Conservation (phyloP, 305 asterid species). For the Galium porrigens region DNA sequence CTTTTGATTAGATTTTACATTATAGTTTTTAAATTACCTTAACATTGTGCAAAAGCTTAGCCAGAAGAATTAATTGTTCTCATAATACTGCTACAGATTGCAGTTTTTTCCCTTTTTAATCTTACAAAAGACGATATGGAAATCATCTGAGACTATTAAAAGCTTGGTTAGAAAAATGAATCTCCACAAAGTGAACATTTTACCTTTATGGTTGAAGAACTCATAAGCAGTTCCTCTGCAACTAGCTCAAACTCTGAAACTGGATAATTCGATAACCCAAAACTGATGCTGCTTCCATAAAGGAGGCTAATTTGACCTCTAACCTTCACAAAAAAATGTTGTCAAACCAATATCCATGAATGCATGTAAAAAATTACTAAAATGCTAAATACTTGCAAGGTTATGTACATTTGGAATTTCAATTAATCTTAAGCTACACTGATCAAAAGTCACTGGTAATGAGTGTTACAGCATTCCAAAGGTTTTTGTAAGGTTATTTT, state of each 20-base stretch:
- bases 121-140: not conserved
- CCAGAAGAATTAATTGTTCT: not conserved
- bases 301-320: conserved; percentile 90
- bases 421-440: not conserved
- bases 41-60: not conserved
- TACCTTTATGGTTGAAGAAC: conserved; percentile 84
- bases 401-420: too few relatives aligned
- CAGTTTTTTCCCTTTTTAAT: not conserved
- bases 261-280: conserved; percentile 71
- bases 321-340: conserved; percentile 40
- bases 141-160: not conserved
- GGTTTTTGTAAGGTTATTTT: too few relatives aligned
- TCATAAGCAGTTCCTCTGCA: conserved; percentile 94
- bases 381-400: not conserved
- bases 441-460: too few relatives aligned
- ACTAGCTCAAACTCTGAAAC: conserved; percentile 95
- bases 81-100: not conserved
- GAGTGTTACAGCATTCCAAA: not conserved
- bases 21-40: not conserved
- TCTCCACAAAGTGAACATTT: conserved; percentile 8
- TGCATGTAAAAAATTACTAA: not conserved
- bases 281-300: conserved; percentile 69
- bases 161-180: not conserved
- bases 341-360: conserved; percentile 3
- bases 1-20: not conserved